Percentiles rank a stretch among this genome's conserved stretches.
phyloP scores from a whole-genome alignment of 2,329 filamentous ascomycete species.

The Onygenales sp. region DNA sequence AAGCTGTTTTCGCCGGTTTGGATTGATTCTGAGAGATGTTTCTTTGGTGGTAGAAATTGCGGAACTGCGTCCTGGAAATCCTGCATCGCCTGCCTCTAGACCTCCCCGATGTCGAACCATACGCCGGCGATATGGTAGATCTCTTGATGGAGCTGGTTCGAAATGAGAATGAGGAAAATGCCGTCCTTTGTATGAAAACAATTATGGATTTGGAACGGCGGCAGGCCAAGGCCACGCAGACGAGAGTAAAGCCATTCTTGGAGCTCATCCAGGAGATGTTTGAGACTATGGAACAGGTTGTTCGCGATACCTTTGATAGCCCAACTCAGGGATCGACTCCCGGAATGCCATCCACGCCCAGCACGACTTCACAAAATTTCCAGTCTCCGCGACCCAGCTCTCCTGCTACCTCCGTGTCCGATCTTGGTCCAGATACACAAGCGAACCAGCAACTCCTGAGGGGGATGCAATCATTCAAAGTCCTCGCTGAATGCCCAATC shows the following conservation, averaged over 20 bases:
- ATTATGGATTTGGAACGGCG: slow-evolving; percentile 95
- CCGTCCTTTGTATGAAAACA: slow-evolving; percentile 94
- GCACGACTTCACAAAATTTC: slow-evolving; percentile 52
- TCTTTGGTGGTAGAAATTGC: slow-evolving; percentile 56
- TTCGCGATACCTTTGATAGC: slow-evolving; percentile 89
- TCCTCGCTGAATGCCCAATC: slow-evolving; percentile 93
- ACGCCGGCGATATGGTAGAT: slow-evolving; percentile 81
- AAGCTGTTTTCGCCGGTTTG: background rate
- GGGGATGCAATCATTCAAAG: slow-evolving; percentile 98
- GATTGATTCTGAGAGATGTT: background rate
- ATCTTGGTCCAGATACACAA: slow-evolving; percentile 75
- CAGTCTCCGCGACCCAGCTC: slow-evolving; percentile 86
- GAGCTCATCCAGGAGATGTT: slow-evolving; percentile 93
- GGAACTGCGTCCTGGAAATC: slow-evolving; percentile 89
- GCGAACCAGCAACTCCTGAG: slow-evolving; percentile 72
- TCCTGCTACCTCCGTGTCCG: slow-evolving; percentile 70
- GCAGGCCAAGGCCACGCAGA: slow-evolving; percentile 71
- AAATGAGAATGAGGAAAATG: slow-evolving; percentile 96
- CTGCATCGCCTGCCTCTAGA: slow-evolving; percentile 74
- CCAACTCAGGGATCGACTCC: slow-evolving; percentile 44
- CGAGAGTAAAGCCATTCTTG: slow-evolving; percentile 81
- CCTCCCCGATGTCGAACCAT: slow-evolving; percentile 75
- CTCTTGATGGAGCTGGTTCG: slow-evolving; percentile 80
- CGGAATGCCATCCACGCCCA: slow-evolving; percentile 44
- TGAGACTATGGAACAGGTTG: slow-evolving; percentile 84